phyloP scores from a whole-genome alignment of 371 early-diverging fungal genomes.

The Circinella umbellata region DNA sequence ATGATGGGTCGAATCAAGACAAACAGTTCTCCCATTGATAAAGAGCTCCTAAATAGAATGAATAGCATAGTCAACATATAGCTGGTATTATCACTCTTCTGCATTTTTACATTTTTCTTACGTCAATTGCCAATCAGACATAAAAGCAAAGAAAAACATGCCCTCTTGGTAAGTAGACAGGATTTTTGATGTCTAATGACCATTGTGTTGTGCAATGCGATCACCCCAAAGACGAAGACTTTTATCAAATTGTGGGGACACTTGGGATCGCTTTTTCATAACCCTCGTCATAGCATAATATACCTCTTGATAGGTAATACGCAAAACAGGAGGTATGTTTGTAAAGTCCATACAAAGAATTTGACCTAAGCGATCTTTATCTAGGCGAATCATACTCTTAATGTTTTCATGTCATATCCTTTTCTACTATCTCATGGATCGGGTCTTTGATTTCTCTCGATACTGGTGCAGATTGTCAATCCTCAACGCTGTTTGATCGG shows the following conservation, averaged over 20 bases:
- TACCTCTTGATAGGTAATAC: background rate
- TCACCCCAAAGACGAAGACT: background rate
- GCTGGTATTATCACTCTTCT: background rate
- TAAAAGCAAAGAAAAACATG: constrained; percentile 17
- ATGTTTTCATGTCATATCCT: background rate
- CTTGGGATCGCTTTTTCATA: background rate
- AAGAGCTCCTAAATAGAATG: background rate
- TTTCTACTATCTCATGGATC: background rate
- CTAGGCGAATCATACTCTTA: constrained; percentile 2
- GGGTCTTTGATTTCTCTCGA: background rate
- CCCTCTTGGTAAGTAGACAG: constrained; percentile 8
- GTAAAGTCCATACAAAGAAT: background rate
- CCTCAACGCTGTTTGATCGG: background rate
- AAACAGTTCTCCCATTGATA: background rate
- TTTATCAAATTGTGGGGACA: background rate
- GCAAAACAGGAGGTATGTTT: background rate
- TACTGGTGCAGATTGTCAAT: background rate
- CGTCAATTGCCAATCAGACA: constrained; percentile 10
- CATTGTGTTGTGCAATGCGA: background rate
- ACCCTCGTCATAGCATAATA: background rate
- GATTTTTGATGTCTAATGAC: background rate
- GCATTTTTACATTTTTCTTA: background rate
- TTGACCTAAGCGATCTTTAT: background rate
- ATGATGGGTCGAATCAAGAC: constrained; percentile 10
- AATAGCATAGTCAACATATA: background rate